These are phyloP conservation scores for Chaetomium cochliodes DNA, from an alignment of 495 filamentous ascomycete species.

Conservation along the genomic window DNA sequence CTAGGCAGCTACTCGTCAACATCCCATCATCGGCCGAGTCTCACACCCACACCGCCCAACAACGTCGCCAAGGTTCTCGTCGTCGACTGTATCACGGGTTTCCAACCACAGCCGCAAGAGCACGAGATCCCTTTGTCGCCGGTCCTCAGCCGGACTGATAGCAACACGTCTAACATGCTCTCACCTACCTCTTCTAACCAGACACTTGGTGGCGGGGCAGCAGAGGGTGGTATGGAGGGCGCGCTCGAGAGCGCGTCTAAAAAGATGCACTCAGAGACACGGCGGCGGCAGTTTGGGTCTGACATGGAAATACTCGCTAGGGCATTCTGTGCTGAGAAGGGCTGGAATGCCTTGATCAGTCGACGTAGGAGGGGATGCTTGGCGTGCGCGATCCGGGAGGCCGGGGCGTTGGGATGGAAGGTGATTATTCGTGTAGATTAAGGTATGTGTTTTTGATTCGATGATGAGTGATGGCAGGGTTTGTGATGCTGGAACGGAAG, in stretches of 20 bases:
- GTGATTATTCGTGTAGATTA: conserved; percentile 63
- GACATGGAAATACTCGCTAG: conserved; percentile 64
- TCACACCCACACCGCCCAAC: conserved; percentile 28
- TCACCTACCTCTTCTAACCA: conserved; percentile 5
- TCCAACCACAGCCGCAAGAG: conserved; percentile 40
- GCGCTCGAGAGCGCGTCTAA: conserved; percentile 35
- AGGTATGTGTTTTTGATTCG: conserved; percentile 1
- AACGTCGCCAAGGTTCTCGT: conserved; percentile 48
- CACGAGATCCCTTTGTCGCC: conserved; percentile 41
- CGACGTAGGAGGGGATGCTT: conserved; percentile 62
- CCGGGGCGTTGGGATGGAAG: conserved; percentile 62
- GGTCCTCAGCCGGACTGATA: conserved; percentile 35
- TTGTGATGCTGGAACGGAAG: neutral
- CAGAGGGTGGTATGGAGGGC: conserved; percentile 3
- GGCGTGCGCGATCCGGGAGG: conserved; percentile 68
- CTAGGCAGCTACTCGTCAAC: conserved; percentile 37
- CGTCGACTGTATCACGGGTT: conserved; percentile 55
- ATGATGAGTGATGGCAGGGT: too few relatives aligned
- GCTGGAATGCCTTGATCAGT: conserved; percentile 67
- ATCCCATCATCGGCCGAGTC: conserved; percentile 30
- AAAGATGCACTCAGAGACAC: conserved; percentile 52
- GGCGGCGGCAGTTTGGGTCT: conserved; percentile 51
- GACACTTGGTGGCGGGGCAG: neutral
- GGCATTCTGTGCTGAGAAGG: conserved; percentile 67
- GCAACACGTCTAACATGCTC: conserved; percentile 20